A percentile compares a stretch with the other conserved stretches of the same genome.
phyloP scores from a whole-genome alignment of 164 flowering plant species.

The Malania oleifera region DNA sequence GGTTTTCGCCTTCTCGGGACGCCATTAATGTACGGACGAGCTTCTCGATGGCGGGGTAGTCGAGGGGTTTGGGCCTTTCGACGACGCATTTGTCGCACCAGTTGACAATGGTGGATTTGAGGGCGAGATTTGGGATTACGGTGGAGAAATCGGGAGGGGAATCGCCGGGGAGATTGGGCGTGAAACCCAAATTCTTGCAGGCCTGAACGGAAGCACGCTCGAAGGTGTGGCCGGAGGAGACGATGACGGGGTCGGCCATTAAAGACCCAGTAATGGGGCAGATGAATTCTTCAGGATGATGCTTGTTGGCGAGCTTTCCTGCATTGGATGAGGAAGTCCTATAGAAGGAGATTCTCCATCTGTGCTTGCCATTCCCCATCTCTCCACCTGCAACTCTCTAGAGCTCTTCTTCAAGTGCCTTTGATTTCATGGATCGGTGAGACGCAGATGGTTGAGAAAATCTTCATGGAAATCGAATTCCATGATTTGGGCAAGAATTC shows the following conservation, averaged over 20 bases:
- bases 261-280: conserved; percentile 36
- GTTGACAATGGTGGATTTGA: conserved; percentile 33
- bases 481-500: no score
- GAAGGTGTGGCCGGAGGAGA: conserved; percentile 43
- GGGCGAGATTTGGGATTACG: conserved; percentile 41
- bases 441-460: no score
- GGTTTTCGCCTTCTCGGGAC: not conserved
- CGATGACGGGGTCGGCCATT: conserved; percentile 44
- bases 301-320: not conserved
- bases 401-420: not conserved
- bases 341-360: conserved; percentile 24
- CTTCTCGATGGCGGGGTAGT: conserved; percentile 18
- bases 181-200: conserved; percentile 21
- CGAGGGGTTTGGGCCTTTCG: conserved; percentile 24
- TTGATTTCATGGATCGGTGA: no score
- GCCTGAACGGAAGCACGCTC: conserved; percentile 29
- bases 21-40: conserved; percentile 23
- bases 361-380: conserved; percentile 4
- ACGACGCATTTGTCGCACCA: conserved; percentile 22
- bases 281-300: conserved; percentile 25
- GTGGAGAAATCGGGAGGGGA: conserved; percentile 36
- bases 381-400: conserved; percentile 5
- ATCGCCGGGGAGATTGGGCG: conserved; percentile 18
- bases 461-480: no score
- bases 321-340: conserved; percentile 6